Evolutionary conservation across 306 rosid genomes (phyloP).

Genomic region (Leucaena leucocephala): DNA sequence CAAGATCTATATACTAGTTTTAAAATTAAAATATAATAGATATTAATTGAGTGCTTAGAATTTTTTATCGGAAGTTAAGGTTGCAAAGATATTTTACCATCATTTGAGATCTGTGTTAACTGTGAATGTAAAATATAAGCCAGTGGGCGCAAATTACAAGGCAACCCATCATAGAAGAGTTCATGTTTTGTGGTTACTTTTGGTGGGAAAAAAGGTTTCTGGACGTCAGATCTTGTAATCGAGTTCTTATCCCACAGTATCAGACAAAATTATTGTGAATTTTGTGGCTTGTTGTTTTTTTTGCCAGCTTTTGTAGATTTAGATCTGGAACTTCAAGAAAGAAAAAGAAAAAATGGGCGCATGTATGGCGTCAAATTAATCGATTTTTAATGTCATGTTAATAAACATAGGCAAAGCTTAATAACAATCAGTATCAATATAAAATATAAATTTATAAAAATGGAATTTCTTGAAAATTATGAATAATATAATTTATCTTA

Average conservation of each 20-base stretch:
- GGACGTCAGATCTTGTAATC: background rate
- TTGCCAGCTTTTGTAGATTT: background rate
- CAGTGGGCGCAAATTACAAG: background rate
- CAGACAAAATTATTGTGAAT: background rate
- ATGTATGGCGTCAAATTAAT: too few species aligned
- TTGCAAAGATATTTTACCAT: too few species aligned
- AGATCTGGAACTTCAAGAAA: background rate
- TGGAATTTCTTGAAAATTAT: too few species aligned
- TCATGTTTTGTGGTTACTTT: background rate
- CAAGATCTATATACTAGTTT: too few species aligned
- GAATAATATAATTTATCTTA: too few species aligned
- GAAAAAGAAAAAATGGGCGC: background rate
- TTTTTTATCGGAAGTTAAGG: too few species aligned
- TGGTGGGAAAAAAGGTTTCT: background rate
- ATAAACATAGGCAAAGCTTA: too few species aligned
- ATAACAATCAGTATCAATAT: too few species aligned
- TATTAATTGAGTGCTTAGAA: background rate
- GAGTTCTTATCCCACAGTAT: background rate
- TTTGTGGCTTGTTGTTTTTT: background rate
- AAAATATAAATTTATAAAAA: too few species aligned
- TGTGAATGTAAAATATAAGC: background rate
- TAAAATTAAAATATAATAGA: too few species aligned
- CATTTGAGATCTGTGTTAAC: background rate
- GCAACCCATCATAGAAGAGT: background rate
- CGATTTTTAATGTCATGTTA: too few species aligned